Base-by-base conservation (phyloP, 163 green algal genomes). In the Chlorella variabilis region DNA sequence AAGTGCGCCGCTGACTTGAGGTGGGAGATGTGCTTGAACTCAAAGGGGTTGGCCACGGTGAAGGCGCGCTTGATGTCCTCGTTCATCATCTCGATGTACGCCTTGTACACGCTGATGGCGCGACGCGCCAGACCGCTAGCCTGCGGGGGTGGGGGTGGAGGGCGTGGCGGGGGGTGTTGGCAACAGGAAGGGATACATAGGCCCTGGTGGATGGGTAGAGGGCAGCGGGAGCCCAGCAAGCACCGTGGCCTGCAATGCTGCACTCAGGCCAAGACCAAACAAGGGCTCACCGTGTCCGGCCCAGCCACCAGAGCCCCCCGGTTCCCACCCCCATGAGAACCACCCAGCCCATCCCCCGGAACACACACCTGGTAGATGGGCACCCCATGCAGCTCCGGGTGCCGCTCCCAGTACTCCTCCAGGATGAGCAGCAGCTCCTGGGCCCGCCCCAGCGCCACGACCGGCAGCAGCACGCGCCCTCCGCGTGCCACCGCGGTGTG, bases 81-180 rank as follows among this genome's bases (percentile, higher is more conserved):
- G 87, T 99, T 99, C 93, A 99, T 98, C 88, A 95, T 95, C 75
- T 97, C 97, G 31, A 99, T 97, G 88, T 99, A 99, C 17, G 96
- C 98, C 83, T 96, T 90, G 86, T 95, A 98, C 59, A 98, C 91
- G 23, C 66, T 90, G 65, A 98, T 89, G 18, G 93, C 93, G 59
- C 94, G 91, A 18, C 90, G 87, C 27, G 95, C 95, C 59, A 97
- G 89, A 15, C 91, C 92, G 75, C 85, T 92, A n/a, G 91, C 91
- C 82, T 81, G 80, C 87, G 11, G 33, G 33, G 11, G 75, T 15
- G 4, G 25, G 54, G 54, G 71, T 4, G 11, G 6, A 45, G 15
- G 73, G 36, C n/a, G 18, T 9, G 51, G 49, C 4, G 11, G 33
- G 34, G 7, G 21, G 17, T 11, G 15, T 54, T n/a, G n/a, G n/a